Conservation (phyloP, 164 flowering plant species). For the Magnolia officinalis region DNA sequence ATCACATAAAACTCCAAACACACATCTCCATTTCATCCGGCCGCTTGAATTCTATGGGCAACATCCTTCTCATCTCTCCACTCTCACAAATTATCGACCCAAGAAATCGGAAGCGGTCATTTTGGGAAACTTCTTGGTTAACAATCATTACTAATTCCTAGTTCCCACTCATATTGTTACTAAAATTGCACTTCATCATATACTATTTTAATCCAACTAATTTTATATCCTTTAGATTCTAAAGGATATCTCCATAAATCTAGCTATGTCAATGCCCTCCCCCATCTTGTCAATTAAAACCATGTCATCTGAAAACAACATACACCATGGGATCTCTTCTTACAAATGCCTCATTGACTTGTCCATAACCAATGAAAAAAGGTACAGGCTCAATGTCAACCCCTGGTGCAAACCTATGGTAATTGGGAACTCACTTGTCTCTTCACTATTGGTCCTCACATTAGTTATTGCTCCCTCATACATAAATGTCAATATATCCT, state of each 20-base stretch:
- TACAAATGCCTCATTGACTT: no score
- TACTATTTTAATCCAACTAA: neutral
- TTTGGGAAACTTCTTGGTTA: neutral
- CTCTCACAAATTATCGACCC: neutral
- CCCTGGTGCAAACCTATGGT: no score
- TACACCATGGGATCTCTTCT: no score
- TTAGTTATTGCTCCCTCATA: no score
- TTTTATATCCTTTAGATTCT: neutral
- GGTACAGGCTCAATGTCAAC: no score
- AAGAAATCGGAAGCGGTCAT: neutral
- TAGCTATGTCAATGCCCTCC: neutral
- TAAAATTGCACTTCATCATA: neutral
- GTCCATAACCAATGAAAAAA: no score
- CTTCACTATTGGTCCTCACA: no score
- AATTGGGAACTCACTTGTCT: no score
- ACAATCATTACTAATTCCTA: neutral
- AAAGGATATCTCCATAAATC: neutral
- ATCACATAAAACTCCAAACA: neutral
- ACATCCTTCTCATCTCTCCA: neutral
- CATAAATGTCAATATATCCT: no score
- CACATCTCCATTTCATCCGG: neutral
- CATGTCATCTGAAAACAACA: no score
- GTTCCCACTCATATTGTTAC: neutral
- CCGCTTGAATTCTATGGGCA: neutral
- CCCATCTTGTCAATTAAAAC: no score